Evolutionary conservation across 768 basidiomycete genomes (phyloP).

Genomic region (Trametes meyenii): DNA sequence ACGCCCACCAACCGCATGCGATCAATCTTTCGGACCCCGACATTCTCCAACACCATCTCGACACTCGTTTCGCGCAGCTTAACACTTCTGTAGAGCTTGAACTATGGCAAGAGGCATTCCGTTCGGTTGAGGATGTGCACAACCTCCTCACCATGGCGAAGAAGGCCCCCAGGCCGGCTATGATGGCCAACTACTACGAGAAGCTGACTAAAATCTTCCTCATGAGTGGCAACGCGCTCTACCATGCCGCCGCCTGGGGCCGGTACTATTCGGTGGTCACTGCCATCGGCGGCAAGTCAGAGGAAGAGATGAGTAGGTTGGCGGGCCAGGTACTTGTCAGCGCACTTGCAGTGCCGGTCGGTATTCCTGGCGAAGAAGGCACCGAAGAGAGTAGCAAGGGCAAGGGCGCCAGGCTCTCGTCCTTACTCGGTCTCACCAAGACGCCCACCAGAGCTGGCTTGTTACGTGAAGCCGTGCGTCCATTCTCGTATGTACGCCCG

Average conservation of each 20-base stretch:
- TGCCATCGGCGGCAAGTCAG: conserved; percentile 69
- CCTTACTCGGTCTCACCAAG: conserved; percentile 80
- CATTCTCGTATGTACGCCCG: neutral
- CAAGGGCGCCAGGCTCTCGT: conserved; percentile 77
- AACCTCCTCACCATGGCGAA: conserved; percentile 92
- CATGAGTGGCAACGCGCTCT: conserved; percentile 91
- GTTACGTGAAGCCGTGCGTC: conserved; percentile 76
- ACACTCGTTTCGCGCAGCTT: conserved; percentile 95
- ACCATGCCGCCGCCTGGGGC: conserved; percentile 96
- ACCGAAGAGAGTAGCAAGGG: conserved; percentile 56
- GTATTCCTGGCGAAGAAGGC: conserved; percentile 52
- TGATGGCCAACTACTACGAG: conserved; percentile 99
- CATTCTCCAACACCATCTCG: conserved; percentile 92
- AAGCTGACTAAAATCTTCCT: conserved; percentile 96
- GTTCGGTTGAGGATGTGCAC: conserved; percentile 97
- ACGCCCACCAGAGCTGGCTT: conserved; percentile 88
- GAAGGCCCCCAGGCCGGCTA: conserved; percentile 86
- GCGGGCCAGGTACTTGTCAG: conserved; percentile 92
- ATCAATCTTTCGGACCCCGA: conserved; percentile 97
- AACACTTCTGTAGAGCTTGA: conserved; percentile 97
- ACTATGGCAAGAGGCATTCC: conserved; percentile 98
- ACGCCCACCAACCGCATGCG: conserved; percentile 88
- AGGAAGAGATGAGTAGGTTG: conserved; percentile 78
- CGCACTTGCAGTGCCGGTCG: conserved; percentile 91
- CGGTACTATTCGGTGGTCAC: conserved; percentile 77